Conservation (phyloP, 140 eudicot genomes). For the Artemisia princeps region DNA sequence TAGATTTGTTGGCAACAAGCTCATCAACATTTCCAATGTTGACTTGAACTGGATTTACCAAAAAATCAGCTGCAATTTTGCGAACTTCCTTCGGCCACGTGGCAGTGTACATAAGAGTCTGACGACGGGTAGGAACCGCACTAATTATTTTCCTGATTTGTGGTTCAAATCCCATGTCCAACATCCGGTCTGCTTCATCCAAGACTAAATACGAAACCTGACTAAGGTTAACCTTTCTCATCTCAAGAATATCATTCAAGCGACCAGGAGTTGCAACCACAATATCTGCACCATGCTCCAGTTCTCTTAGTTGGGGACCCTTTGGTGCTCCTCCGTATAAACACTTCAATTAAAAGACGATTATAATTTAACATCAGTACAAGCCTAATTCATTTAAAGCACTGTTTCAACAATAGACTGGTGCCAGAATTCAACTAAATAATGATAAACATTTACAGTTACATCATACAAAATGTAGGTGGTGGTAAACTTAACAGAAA, state of each 20-base stretch:
- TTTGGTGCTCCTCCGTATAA: constrained; percentile 99
- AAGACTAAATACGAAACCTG: constrained; percentile 85
- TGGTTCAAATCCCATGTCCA: constrained; percentile 99
- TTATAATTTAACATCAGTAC: constrained; percentile 14
- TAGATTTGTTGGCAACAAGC: constrained; percentile 91
- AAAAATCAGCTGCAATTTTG: constrained; percentile 78
- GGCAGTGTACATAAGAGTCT: constrained; percentile 98
- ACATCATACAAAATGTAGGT: too few relatives aligned
- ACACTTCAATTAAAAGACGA: constrained; percentile 46
- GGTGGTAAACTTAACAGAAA: too few relatives aligned
- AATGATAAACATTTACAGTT: too few relatives aligned
- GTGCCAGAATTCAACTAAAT: too few relatives aligned
- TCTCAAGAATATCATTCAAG: constrained; percentile 86
- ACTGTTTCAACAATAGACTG: not conserved
- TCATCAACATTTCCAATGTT: constrained; percentile 86
- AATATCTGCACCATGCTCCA: constrained; percentile 74
- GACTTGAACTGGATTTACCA: constrained; percentile 80
- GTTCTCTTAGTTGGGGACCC: constrained; percentile 79
- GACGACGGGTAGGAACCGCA: constrained; percentile 69
- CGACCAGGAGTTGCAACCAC: constrained; percentile 99
- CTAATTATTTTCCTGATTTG: constrained; percentile 91
- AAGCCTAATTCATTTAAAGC: not conserved
- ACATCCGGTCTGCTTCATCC: constrained; percentile 99
- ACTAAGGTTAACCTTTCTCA: constrained; percentile 75
- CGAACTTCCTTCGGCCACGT: constrained; percentile 99